phyloP scores from a whole-genome alignment of 2,329 filamentous ascomycete genomes.

The Aureobasidium vineae region DNA sequence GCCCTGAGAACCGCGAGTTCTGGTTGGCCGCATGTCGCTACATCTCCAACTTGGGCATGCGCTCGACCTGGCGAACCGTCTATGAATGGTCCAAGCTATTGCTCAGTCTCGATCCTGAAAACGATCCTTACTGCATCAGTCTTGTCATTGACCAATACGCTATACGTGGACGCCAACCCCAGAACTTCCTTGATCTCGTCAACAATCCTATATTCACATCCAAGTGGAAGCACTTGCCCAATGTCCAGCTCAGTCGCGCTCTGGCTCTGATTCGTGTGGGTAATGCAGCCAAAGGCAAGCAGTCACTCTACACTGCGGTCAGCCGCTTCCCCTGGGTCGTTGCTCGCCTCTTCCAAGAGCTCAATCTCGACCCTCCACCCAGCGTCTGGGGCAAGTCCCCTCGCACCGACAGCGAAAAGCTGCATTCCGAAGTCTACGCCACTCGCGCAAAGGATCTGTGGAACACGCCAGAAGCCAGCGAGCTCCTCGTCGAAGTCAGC shows the following conservation, averaged over 20 bases:
- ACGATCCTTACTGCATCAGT: constrained; percentile 79
- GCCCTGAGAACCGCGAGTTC: constrained; percentile 87
- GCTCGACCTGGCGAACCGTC: constrained; percentile 90
- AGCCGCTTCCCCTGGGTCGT: constrained; percentile 80
- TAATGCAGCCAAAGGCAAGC: constrained; percentile 63
- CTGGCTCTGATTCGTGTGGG: constrained; percentile 73
- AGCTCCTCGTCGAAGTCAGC: constrained; percentile 68
- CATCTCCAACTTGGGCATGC: constrained; percentile 77
- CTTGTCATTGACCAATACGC: constrained; percentile 81
- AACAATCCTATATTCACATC: constrained; percentile 50
- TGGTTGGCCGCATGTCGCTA: constrained; percentile 90
- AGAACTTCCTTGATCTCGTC: constrained; percentile 72
- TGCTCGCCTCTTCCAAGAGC: constrained; percentile 71
- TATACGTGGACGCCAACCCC: constrained; percentile 72
- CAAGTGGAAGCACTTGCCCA: constrained; percentile 57
- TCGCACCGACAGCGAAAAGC: constrained; percentile 61
- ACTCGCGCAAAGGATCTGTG: constrained; percentile 76
- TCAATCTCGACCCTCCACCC: constrained; percentile 73
- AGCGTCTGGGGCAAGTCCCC: constrained; percentile 78
- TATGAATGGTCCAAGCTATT: constrained; percentile 92
- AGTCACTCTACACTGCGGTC: constrained; percentile 66
- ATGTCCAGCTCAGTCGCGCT: constrained; percentile 73
- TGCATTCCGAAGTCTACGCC: constrained; percentile 75
- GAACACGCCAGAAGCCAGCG: constrained; percentile 71
- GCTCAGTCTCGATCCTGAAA: constrained; percentile 66